Percentiles rank a stretch among this genome's conserved stretches.
Conservation (phyloP, 2,329 filamentous ascomycete species). For the Alternaria brassicae region DNA sequence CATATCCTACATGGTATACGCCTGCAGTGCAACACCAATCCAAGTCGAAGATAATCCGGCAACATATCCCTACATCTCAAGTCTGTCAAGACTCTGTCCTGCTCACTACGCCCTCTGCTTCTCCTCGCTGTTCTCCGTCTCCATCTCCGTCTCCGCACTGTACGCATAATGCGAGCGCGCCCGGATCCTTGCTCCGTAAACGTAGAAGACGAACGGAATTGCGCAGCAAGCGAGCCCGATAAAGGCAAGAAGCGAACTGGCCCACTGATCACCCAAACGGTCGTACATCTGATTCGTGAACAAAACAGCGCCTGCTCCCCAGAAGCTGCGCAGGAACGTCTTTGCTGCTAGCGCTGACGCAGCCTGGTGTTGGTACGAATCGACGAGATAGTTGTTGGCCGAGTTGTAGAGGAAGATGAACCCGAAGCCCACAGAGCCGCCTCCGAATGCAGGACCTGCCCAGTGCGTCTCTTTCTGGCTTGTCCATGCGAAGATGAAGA, state of each 20-base stretch:
- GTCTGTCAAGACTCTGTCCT: background rate
- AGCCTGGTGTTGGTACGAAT: slow-evolving; percentile 75
- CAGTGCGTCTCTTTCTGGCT: slow-evolving; percentile 71
- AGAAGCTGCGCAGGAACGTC: slow-evolving; percentile 79
- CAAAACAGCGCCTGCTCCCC: slow-evolving; percentile 78
- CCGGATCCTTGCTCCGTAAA: slow-evolving; percentile 75
- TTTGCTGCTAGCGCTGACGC: slow-evolving; percentile 83
- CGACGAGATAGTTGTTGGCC: slow-evolving; percentile 61
- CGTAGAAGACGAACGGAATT: slow-evolving; percentile 85
- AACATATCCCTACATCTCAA: slow-evolving; percentile 8
- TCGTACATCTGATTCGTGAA: slow-evolving; percentile 79
- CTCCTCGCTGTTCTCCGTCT: slow-evolving; percentile 55
- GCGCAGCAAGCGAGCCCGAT: slow-evolving; percentile 78
- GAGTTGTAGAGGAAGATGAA: slow-evolving; percentile 86
- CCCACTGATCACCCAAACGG: slow-evolving; percentile 77
- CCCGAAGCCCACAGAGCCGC: slow-evolving; percentile 72
- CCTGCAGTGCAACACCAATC: slow-evolving; percentile 17
- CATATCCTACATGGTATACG: slow-evolving; percentile 7
- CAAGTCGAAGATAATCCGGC: slow-evolving; percentile 1
- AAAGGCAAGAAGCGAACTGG: slow-evolving; percentile 74
- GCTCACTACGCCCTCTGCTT: slow-evolving; percentile 27
- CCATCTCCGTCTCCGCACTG: slow-evolving; percentile 61
- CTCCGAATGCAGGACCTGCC: slow-evolving; percentile 75
- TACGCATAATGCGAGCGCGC: slow-evolving; percentile 76
- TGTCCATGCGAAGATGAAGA: slow-evolving; percentile 74